A percentile compares a stretch with the other conserved stretches of the same genome.
These are phyloP conservation scores for Hygrocybe coccinea DNA, from an alignment of 768 basidiomycete species.

Conservation along the genomic window DNA sequence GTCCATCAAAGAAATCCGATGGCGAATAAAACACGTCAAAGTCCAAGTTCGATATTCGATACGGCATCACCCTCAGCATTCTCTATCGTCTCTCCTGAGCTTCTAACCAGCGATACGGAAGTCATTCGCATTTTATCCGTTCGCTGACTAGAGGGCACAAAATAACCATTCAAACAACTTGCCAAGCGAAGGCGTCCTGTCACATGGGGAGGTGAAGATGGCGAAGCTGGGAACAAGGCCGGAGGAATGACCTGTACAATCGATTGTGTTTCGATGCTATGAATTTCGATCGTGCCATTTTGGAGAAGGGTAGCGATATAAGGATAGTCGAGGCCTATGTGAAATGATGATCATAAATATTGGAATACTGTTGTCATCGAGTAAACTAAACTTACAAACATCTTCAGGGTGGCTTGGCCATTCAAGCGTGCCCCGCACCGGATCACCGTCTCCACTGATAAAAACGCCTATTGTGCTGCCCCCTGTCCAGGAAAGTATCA, in stretches of 20 bases:
- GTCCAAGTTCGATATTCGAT: too few species aligned
- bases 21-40: too few species aligned
- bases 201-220: constrained; percentile 23
- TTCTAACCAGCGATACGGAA: constrained; percentile 29
- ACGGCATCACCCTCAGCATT: too few species aligned
- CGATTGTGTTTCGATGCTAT: constrained; percentile 68
- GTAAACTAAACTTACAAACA: constrained; percentile 53
- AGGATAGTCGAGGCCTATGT: constrained; percentile 72
- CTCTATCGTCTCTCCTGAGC: background rate
- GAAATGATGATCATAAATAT: background rate
- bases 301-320: constrained; percentile 74
- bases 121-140: constrained; percentile 45
- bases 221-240: constrained; percentile 24
- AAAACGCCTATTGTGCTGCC: constrained; percentile 80
- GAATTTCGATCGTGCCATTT: constrained; percentile 75
- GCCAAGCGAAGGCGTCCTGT: constrained; percentile 32
- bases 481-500: constrained; percentile 83
- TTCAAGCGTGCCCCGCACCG: constrained; percentile 82
- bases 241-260: constrained; percentile 63
- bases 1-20: too few species aligned
- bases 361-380: constrained; percentile 1
- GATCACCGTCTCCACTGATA: constrained; percentile 78
- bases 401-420: constrained; percentile 77
- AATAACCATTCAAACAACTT: constrained; percentile 41
- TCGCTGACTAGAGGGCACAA: constrained; percentile 46